phyloP scores from a whole-genome alignment of 2,329 filamentous ascomycete species.

The Aspergillus candidus region DNA sequence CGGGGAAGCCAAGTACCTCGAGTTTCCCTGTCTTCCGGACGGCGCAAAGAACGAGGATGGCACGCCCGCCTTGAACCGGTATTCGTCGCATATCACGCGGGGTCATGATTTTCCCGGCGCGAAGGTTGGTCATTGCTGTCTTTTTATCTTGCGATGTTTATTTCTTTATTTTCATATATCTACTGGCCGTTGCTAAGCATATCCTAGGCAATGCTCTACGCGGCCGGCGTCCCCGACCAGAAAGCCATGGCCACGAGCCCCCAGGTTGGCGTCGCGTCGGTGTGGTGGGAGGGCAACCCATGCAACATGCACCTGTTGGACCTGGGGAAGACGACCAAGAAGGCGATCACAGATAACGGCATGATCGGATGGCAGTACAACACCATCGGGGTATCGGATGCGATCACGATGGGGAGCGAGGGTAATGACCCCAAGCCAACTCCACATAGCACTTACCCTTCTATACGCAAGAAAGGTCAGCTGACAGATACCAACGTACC shows the following conservation, averaged over 20 bases:
- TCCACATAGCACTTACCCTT: no score
- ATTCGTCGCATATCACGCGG: slow-evolving; percentile 74
- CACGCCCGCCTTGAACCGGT: slow-evolving; percentile 69
- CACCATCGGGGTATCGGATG: slow-evolving; percentile 82
- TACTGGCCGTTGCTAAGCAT: slow-evolving; percentile 3
- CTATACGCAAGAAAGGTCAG: not conserved
- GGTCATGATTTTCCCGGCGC: slow-evolving; percentile 88
- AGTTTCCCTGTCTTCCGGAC: slow-evolving; percentile 51
- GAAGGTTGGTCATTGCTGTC: slow-evolving; percentile 51
- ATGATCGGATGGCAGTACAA: slow-evolving; percentile 97
- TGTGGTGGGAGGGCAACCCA: slow-evolving; percentile 97
- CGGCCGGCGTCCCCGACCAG: slow-evolving; percentile 75
- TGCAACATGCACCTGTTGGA: slow-evolving; percentile 80
- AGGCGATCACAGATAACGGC: slow-evolving; percentile 67
- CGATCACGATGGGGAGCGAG: slow-evolving; percentile 92
- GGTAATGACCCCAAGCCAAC: slow-evolving; percentile 44
- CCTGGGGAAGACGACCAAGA: slow-evolving; percentile 81
- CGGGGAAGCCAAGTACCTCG: slow-evolving; percentile 49
- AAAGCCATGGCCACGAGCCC: slow-evolving; percentile 84
- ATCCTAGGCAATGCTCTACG: slow-evolving; percentile 85
- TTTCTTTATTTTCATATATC: not conserved
- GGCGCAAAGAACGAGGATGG: slow-evolving; percentile 50
- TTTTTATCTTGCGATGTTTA: not conserved
- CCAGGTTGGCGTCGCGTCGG: slow-evolving; percentile 82
- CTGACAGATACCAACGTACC: not conserved